Base-by-base conservation (phyloP, 1,284 basidiomycete genomes). In the Singerocomus inundabilis region DNA sequence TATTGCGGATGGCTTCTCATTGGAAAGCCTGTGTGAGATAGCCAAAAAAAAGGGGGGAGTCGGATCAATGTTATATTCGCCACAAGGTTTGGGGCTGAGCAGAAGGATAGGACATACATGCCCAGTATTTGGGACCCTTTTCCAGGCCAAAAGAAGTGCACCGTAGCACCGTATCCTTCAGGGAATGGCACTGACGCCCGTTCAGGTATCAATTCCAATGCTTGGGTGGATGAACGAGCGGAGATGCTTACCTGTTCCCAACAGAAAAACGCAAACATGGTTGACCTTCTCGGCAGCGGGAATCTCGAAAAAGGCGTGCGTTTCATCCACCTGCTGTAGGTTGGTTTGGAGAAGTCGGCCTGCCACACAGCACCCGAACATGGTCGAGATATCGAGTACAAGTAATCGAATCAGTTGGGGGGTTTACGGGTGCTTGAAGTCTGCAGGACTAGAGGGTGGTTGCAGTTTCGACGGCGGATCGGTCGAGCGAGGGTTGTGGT, bases 1-100 rank as follows among this genome's bases (percentile, higher is more conserved):
- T 61, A 97, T 93, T 1, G 92, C 87, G 2, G 91, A 94, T 0
- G 93, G 93, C 64, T 95, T 95, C 18, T 88, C 84, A 66, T 94
- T 94, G 3, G 92, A 93, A 32, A 97, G 76, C 76, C 92, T 94
- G 57, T 35, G 1, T 30, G 40, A 9, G 25, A 26, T 28, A 31
- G 41, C 11, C 16, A 4, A 28, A 31, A n/a, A n/a, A n/a, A n/a
- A n/a, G n/a, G n/a, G 26, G 10, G 8, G 7, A 12, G 38, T 32
- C 18, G 33, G 28, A 30, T 55, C 21, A 41, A 11, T 18, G 26
- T 25, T 5, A 1, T 34, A 13, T 18, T 21, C 16, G 5, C 13
- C 9, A 15, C 12, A 24, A 12, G 15, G 7, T 8, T 15, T 25
- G 40, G n/a, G 26, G 49, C n/a, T n/a, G n/a, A n/a, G n/a, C n/a